A percentile compares a stretch with the other conserved stretches of the same genome.
Evolutionary conservation across 176 grass and related monocot genomes (phyloP).

Genomic region (Musa troglodytarum): DNA sequence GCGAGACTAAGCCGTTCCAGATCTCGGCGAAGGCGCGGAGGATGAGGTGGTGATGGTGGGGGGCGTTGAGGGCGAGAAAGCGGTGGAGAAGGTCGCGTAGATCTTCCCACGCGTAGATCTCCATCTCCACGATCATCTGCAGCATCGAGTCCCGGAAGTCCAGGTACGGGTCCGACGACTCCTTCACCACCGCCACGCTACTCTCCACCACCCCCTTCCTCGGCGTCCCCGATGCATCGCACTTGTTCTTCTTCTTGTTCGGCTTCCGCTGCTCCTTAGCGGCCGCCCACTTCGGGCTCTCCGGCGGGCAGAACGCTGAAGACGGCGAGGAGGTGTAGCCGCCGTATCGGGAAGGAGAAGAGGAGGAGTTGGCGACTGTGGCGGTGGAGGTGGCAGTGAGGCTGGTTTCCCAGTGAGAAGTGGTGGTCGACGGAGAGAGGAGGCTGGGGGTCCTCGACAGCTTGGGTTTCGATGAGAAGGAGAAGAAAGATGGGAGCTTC

Average conservation of each 20-base stretch:
- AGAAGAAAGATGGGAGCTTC: conserved; percentile 48
- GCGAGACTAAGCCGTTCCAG: conserved; percentile 57
- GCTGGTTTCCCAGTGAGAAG: conserved; percentile 42
- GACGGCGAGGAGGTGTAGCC: conserved; percentile 5
- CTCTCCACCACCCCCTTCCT: conserved; percentile 37
- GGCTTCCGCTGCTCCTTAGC: conserved; percentile 2
- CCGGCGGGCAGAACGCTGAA: neutral
- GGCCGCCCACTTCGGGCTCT: conserved; percentile 4
- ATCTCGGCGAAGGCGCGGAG: conserved; percentile 90
- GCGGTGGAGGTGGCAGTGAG: conserved; percentile 44
- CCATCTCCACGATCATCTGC: conserved; percentile 98
- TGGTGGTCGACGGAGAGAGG: conserved; percentile 36
- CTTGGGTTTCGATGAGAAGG: conserved; percentile 24
- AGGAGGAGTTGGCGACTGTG: conserved; percentile 29
- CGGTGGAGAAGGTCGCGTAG: conserved; percentile 86
- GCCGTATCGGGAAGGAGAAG: conserved; percentile 65
- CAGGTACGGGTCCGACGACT: conserved; percentile 74
- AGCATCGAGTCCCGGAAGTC: conserved; percentile 97
- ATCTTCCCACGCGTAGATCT: conserved; percentile 98
- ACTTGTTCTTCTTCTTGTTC: conserved; percentile 29
- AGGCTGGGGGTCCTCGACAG: conserved; percentile 36
- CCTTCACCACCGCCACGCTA: conserved; percentile 78
- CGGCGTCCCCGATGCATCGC: neutral
- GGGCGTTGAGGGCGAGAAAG: conserved; percentile 92
- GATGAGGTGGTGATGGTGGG: conserved; percentile 82